Evolutionary conservation across 768 basidiomycete species (phyloP), one percentile per base, ranked within the genome.

Genomic region (Serendipita sp.): DNA sequence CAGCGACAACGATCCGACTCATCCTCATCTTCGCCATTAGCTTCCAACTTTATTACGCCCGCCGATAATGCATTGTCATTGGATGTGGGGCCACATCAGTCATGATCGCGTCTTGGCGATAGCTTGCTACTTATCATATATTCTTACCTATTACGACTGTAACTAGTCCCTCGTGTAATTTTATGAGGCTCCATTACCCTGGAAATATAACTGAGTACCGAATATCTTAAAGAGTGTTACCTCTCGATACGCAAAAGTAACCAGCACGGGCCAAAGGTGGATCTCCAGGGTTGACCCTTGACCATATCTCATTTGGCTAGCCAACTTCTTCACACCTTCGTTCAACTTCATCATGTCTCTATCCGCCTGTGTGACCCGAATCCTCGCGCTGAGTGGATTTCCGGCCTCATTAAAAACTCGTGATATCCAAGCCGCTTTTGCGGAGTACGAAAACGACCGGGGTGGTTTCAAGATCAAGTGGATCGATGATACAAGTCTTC

Each of bases 391-490:
- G 65, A 84, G 84, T n/a, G 89, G 92, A 69, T 99, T 99, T 72
- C 82, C 90, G 8, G 88, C 93, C 72, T 88, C 93, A 76, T 83
- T 99, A 70, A 99, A 98, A 79, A 99, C 96, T 62, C 87, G 91
- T 73, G 96, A 99, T 75, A 89, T 99, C 58, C 55, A 97, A 72
- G 72, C 79, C 46, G 88, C 91, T 50, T 96, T 98, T 74, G 78
- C 85, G 60, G 91, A 60, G 27, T 60, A 60, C 34, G 55, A 60
- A 36, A 60, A 76, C 66, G 77, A 85, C 62, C 83, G 79, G 64
- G 96, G 95, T 33, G 96, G 96, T 27, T 96, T 95, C 79, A 92
- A 94, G 80, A 94, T 99, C 73, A 99, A 99, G 74, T 99, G 96
- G 96, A 82, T 84, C 69, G 94, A 99, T 74, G 96, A 99, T 75